Evolutionary conservation across 1,139 yeast genomes (phyloP).

Genomic region (Scheffersomyces parashehatae): DNA sequence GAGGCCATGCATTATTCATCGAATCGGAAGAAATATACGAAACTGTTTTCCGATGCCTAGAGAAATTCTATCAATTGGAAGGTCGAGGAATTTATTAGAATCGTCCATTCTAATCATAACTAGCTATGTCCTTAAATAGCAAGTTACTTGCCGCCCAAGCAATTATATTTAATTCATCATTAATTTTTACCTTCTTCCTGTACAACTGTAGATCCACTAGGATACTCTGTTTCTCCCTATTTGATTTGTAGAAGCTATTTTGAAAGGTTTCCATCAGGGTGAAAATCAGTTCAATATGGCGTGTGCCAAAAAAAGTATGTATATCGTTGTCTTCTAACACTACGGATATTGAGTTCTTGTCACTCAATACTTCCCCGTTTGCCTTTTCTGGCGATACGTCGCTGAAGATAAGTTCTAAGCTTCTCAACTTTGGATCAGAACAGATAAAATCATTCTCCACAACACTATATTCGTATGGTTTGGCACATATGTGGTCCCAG

Average conservation of each 20-base stretch:
- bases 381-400: slow-evolving; percentile 8
- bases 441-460: slow-evolving; percentile 5
- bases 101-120: no score
- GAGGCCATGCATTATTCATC: slow-evolving; percentile 21
- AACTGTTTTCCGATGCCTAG: slow-evolving; percentile 12
- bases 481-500: slow-evolving; percentile 25
- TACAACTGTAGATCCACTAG: slow-evolving; percentile 10
- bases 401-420: slow-evolving; percentile 23
- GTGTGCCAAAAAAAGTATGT: slow-evolving; percentile 13
- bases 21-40: slow-evolving; percentile 19
- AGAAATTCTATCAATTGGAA: slow-evolving; percentile 5
- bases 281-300: slow-evolving; percentile 24
- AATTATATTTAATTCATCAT: not conserved
- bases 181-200: slow-evolving; percentile 9
- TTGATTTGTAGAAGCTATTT: no score
- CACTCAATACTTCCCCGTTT: slow-evolving; percentile 7
- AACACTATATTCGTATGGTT: slow-evolving; percentile 16
- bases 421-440: slow-evolving; percentile 26
- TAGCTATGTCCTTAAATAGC: not conserved
- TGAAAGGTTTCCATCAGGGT: not conserved
- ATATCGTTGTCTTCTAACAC: slow-evolving; percentile 17
- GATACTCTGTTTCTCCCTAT: not conserved
- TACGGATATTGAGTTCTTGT: slow-evolving; percentile 18
- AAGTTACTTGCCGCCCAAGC: not conserved
- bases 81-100: no score